phyloP scores from a whole-genome alignment of 1,139 yeast genomes.

The Citeromyces hawaiiensis region DNA sequence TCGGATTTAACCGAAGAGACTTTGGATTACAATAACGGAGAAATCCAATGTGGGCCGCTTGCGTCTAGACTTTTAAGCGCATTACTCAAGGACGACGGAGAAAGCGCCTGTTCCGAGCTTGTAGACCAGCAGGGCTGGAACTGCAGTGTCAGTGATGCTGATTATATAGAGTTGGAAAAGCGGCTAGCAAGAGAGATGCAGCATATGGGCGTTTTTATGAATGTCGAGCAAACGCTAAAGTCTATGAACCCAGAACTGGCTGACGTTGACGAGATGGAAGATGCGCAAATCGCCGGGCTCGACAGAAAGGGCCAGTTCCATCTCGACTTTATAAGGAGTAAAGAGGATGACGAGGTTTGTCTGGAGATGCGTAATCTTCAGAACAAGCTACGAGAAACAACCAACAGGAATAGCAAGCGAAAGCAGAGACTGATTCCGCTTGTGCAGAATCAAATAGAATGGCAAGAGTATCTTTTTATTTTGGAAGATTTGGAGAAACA shows the following conservation, averaged over 20 bases:
- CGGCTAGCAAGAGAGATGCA: slow-evolving; percentile 76
- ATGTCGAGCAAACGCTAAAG: slow-evolving; percentile 24
- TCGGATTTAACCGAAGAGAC: slow-evolving; percentile 47
- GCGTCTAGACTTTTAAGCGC: slow-evolving; percentile 81
- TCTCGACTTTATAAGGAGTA: slow-evolving; percentile 65
- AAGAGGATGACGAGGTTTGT: slow-evolving; percentile 92
- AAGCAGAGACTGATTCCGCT: slow-evolving; percentile 57
- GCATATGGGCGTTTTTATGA: slow-evolving; percentile 84
- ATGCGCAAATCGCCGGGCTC: slow-evolving; percentile 12
- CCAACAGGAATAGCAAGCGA: slow-evolving; percentile 51
- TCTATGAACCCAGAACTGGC: slow-evolving; percentile 3
- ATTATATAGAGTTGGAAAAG: slow-evolving; percentile 76
- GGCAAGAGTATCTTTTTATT: slow-evolving; percentile 86
- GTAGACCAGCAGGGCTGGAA: slow-evolving; percentile 23
- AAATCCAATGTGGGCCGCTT: slow-evolving; percentile 83
- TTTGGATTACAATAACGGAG: slow-evolving; percentile 44
- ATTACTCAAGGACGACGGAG: slow-evolving; percentile 26
- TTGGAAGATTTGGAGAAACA: slow-evolving; percentile 91
- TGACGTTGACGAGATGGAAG: slow-evolving; percentile 8
- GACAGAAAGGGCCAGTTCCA: slow-evolving; percentile 24
- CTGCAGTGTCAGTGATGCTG: slow-evolving; percentile 33
- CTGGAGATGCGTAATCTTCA: slow-evolving; percentile 72
- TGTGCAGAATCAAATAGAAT: slow-evolving; percentile 85
- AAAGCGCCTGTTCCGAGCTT: slow-evolving; percentile 10
- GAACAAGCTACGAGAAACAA: slow-evolving; percentile 46